These are phyloP conservation scores for Paradendryphiella salina DNA, from an alignment of 2,329 filamentous ascomycete species.

Conservation along the genomic window DNA sequence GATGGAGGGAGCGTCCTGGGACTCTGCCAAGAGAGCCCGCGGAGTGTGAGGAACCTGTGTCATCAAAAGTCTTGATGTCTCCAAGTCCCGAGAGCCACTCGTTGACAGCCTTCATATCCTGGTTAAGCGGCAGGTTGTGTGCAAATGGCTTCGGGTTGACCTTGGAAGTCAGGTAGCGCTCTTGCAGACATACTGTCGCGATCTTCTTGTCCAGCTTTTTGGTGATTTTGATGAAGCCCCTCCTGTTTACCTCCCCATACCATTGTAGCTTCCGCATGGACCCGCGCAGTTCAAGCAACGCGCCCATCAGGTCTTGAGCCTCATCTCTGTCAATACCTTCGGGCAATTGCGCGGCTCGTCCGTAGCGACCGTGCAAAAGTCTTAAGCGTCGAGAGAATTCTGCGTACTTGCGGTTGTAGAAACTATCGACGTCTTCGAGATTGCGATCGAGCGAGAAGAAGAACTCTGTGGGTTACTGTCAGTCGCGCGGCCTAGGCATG, in stretches of 20 bases:
- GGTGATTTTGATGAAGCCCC: conserved; percentile 96
- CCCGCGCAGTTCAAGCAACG: conserved; percentile 82
- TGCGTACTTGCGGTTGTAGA: conserved; percentile 94
- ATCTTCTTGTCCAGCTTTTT: conserved; percentile 99
- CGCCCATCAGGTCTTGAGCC: conserved; percentile 85
- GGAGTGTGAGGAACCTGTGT: conserved; percentile 71
- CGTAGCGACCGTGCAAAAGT: conserved; percentile 85
- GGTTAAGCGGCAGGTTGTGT: conserved; percentile 65
- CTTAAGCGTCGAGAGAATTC: conserved; percentile 83
- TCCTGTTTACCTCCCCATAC: conserved; percentile 96
- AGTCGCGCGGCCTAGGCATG: conserved; percentile 1
- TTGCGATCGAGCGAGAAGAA: conserved; percentile 96
- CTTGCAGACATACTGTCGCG: conserved; percentile 72
- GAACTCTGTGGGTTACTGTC: conserved; percentile 67
- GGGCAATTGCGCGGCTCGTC: conserved; percentile 68
- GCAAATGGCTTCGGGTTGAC: conserved; percentile 89
- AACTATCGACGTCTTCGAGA: conserved; percentile 92
- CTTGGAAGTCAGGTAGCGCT: conserved; percentile 84
- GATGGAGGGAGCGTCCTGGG: conserved; percentile 72
- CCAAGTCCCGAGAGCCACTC: conserved; percentile 85
- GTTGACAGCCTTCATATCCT: conserved; percentile 73
- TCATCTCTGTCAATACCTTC: conserved; percentile 84
- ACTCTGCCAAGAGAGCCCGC: conserved; percentile 73
- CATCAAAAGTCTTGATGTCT: conserved; percentile 75
- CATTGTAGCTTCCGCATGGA: conserved; percentile 91